A percentile compares a stretch with the other conserved stretches of the same genome.
Evolutionary conservation across 345 rosid genomes (phyloP).

Genomic region (Populus pruinosa): DNA sequence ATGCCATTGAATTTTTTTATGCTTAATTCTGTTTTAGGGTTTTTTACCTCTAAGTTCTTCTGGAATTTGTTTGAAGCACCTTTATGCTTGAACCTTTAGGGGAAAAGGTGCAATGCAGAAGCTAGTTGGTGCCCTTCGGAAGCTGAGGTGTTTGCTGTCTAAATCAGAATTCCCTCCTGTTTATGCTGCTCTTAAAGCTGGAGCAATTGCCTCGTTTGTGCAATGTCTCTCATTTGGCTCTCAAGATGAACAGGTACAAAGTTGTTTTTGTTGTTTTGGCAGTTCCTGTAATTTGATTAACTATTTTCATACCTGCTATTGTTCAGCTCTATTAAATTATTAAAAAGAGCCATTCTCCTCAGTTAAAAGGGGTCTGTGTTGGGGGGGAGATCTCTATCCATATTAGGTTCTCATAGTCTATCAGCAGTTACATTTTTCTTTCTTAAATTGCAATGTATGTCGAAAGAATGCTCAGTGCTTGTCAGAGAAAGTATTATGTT

Average conservation of each 20-base stretch:
- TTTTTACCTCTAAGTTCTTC: neutral
- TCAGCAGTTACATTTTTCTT: neutral
- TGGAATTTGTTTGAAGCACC: constrained; percentile 10
- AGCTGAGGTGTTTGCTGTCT: constrained; percentile 79
- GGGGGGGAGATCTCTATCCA: neutral
- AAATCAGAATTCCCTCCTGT: constrained; percentile 81
- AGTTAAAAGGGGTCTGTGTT: neutral
- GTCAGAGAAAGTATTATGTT: neutral
- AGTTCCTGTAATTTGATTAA: neutral
- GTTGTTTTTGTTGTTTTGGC: constrained; percentile 5
- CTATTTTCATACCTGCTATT: neutral
- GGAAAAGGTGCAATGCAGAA: constrained; percentile 90
- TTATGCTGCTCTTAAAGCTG: constrained; percentile 71
- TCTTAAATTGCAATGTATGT: neutral
- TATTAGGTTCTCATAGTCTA: neutral
- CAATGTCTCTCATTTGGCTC: constrained; percentile 92
- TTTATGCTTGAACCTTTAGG: constrained; percentile 36
- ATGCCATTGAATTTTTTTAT: neutral
- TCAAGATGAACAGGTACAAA: constrained; percentile 77
- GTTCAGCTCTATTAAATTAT: neutral
- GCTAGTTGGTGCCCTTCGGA: constrained; percentile 72
- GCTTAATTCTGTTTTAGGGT: neutral
- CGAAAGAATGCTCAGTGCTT: neutral
- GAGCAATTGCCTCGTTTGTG: constrained; percentile 83
- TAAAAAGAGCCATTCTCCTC: neutral